Percentiles rank a stretch among this genome's conserved stretches.
Evolutionary conservation across 192 early-diverging fungal species (phyloP).

Genomic region (Obelidium mucronatum): DNA sequence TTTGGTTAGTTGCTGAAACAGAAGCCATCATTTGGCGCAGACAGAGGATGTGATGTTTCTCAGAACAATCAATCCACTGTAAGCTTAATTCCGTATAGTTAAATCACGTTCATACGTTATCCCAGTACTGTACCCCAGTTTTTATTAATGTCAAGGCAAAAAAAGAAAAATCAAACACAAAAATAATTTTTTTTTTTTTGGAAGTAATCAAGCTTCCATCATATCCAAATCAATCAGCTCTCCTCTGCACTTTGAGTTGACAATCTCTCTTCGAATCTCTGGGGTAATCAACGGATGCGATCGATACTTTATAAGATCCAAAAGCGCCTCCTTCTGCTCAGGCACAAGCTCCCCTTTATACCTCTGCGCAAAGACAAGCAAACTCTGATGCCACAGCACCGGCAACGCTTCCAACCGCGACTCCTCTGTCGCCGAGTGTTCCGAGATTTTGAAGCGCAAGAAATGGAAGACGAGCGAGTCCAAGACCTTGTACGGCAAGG

Average conservation of each 20-base stretch:
- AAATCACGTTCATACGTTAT: no score
- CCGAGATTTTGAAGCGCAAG: conserved; percentile 74
- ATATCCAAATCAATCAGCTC: conserved; percentile 31
- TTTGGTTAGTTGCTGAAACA: no score
- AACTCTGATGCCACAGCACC: conserved; percentile 94
- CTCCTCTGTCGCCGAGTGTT: not conserved
- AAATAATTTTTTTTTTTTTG: no score
- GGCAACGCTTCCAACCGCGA: conserved; percentile 79
- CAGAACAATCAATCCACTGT: no score
- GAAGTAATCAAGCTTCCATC: conserved; percentile 36
- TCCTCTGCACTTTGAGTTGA: conserved; percentile 27
- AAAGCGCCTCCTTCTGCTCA: conserved; percentile 92
- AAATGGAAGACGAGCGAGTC: conserved; percentile 97
- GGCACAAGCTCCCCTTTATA: conserved; percentile 96
- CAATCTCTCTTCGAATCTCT: conserved; percentile 92
- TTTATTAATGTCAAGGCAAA: no score
- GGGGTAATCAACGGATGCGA: conserved; percentile 85
- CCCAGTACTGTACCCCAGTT: no score
- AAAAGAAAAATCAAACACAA: no score
- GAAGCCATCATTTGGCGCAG: no score
- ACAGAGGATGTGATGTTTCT: no score
- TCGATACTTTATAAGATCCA: conserved; percentile 83
- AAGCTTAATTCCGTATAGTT: no score
- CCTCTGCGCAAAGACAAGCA: conserved; percentile 95
- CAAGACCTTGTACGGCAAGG: conserved; percentile 95